Percentiles rank a stretch among this genome's conserved stretches.
Conservation (phyloP, 441 rosid species). For the Flueggea neowawraea region DNA sequence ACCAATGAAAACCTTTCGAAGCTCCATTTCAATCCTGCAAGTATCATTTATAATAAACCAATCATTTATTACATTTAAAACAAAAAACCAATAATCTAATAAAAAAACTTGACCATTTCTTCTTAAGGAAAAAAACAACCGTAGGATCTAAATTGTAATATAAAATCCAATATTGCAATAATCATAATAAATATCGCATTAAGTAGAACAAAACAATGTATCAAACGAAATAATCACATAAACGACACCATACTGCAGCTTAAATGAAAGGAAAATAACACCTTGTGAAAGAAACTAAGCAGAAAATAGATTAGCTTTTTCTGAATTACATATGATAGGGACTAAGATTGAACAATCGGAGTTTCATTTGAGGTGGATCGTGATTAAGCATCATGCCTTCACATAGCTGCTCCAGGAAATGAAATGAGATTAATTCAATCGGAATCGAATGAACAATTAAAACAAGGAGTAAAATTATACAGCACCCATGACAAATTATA, state of each 20-base stretch:
- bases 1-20: slow-evolving; percentile 86
- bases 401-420: slow-evolving; percentile 80
- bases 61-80: slow-evolving; percentile 7
- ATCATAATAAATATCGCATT: no score
- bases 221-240: no score
- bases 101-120: slow-evolving; percentile 6
- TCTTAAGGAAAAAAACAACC: no score
- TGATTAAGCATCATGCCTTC: slow-evolving; percentile 85
- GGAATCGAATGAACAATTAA: slow-evolving; percentile 19
- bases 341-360: slow-evolving; percentile 88
- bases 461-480: no score
- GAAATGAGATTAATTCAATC: slow-evolving; percentile 18
- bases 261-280: no score
- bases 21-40: slow-evolving; percentile 70
- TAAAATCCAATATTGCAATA: no score
- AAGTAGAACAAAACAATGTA: no score
- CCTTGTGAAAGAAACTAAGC: no score
- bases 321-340: slow-evolving; percentile 67
- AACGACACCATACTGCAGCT: no score
- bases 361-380: no score
- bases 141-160: no score
- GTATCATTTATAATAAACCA: slow-evolving; percentile 15
- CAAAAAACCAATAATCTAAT: slow-evolving; percentile 6
- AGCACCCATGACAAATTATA: not conserved
- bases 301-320: slow-evolving; percentile 42